A percentile compares a stretch with the other conserved stretches of the same genome.
These are phyloP conservation scores for Seminavis robusta DNA, from an alignment of 108 stramenopile genomes.

Conservation along the genomic window DNA sequence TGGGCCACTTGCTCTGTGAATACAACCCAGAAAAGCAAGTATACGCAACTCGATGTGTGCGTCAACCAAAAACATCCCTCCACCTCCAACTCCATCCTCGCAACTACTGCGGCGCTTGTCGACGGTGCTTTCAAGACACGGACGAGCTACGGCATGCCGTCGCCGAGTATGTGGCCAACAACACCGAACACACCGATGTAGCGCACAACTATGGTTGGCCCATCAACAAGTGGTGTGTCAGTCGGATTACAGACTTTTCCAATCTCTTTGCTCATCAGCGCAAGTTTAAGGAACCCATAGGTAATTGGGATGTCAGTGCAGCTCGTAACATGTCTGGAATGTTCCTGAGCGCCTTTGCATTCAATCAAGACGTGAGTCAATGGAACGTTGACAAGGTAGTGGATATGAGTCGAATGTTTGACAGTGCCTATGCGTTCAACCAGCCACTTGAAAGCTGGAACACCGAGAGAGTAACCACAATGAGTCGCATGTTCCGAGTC, in stretches of 20 bases:
- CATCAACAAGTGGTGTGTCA: conserved; percentile 17
- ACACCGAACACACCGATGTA: no score
- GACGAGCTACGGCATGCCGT: background rate
- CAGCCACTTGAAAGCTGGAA: conserved; percentile 5
- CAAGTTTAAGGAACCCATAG: conserved; percentile 30
- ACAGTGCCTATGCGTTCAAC: conserved; percentile 2
- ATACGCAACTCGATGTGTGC: no score
- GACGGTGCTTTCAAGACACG: background rate
- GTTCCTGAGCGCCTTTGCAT: conserved; percentile 20
- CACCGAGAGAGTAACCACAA: conserved; percentile 7
- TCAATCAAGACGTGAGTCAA: conserved; percentile 19
- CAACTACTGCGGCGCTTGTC: no score
- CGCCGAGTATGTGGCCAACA: background rate
- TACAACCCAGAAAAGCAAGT: no score
- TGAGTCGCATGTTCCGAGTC: conserved; percentile 25
- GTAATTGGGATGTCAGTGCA: conserved; percentile 9
- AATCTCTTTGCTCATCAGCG: no score
- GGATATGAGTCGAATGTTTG: conserved; percentile 14
- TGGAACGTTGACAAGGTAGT: conserved; percentile 19
- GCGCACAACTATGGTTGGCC: conserved; percentile 13
- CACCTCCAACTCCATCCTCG: no score
- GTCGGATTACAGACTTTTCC: conserved; percentile 3
- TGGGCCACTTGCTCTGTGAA: no score
- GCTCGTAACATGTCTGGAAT: conserved; percentile 25
- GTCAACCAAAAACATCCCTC: no score